phyloP scores from a whole-genome alignment of 2,329 filamentous ascomycete species.

The Trichocomaceae sp. region DNA sequence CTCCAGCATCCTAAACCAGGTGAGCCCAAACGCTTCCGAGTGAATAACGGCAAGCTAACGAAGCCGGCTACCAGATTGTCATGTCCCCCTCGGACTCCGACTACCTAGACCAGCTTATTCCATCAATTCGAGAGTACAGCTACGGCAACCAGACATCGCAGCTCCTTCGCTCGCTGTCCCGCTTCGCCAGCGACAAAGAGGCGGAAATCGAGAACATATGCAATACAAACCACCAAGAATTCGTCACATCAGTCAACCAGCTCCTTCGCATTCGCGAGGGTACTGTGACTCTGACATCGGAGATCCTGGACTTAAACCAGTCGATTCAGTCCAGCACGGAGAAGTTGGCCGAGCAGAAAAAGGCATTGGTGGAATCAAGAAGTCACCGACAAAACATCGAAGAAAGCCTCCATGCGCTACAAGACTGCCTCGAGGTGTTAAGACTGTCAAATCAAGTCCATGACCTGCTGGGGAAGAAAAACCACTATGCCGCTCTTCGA shows the following conservation, averaged over 20 bases:
- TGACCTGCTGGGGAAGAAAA: slow-evolving; percentile 84
- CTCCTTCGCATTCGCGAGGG: slow-evolving; percentile 87
- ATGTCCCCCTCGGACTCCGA: slow-evolving; percentile 85
- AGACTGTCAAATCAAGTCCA: slow-evolving; percentile 91
- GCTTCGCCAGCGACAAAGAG: slow-evolving; percentile 81
- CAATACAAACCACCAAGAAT: slow-evolving; percentile 93
- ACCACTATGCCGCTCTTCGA: slow-evolving; percentile 89
- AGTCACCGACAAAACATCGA: slow-evolving; percentile 92
- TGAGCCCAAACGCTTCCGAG: slow-evolving; percentile 16
- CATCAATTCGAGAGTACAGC: slow-evolving; percentile 84
- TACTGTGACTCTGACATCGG: slow-evolving; percentile 77
- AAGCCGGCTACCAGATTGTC: slow-evolving; percentile 61
- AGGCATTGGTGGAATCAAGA: slow-evolving; percentile 83
- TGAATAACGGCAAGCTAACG: slow-evolving; percentile 13
- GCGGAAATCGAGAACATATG: slow-evolving; percentile 89
- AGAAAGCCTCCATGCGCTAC: slow-evolving; percentile 79
- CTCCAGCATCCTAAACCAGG: slow-evolving; percentile 35
- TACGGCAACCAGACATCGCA: slow-evolving; percentile 64
- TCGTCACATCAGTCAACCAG: slow-evolving; percentile 86
- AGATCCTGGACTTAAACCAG: slow-evolving; percentile 87
- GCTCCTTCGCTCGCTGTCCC: slow-evolving; percentile 69
- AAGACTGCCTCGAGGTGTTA: slow-evolving; percentile 85
- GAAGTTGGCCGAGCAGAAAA: slow-evolving; percentile 89
- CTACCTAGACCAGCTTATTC: slow-evolving; percentile 92
- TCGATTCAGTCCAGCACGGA: slow-evolving; percentile 94